Base-by-base conservation (phyloP, 73 alveolate species). In the Diophrys appendiculata region DNA sequence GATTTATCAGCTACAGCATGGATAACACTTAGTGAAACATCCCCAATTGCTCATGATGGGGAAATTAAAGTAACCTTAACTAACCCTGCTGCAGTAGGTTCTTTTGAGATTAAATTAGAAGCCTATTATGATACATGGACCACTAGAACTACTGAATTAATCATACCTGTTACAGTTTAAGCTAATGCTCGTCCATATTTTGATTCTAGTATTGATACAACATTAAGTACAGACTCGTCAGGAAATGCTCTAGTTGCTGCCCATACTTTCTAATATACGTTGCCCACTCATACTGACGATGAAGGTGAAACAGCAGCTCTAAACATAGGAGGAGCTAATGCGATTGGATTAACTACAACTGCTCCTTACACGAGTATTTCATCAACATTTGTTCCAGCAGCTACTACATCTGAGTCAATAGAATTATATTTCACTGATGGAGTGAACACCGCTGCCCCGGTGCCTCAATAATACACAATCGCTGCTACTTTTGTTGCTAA, bases 101-200 rank as follows among this genome's bases (percentile, higher is more conserved):
- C 5, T 43, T 43, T 11, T 43, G 60, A 43, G 18, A 11, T 43
- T 5, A 43, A 43, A 43, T 18, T 43, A 18, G 18, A 18, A 11
- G 60, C 60, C 18, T 43, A 43, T 43, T 43, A 43, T 43, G 60
- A 43, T 43, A 43, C 60, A 43, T 43, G 60, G 60, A 43, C 60
- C n/a, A 43, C n/a, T 43, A 43, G 18, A 11, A 43, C 60, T 11
- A 43, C 5, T 43, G 60, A 43, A 11, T 43, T 43, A 18, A 18
- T 43, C 5, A 18, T 43, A 18, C 60, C 60, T 5, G 18, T 43
- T 11, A 18, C 18, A 11, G 60, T 43, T 5, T 43, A 43, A 43
- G 60, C 60, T 43, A 43, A 43, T 43, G 60, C 18, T 5, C 5
- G 60, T 11, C 60, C 60, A 11, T 43, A 43, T 43, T 43, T 43